A percentile compares a stretch with the other conserved stretches of the same genome.
Evolutionary conservation across 352 stramenopile species (phyloP).

Genomic region (Peronospora farinosa): DNA sequence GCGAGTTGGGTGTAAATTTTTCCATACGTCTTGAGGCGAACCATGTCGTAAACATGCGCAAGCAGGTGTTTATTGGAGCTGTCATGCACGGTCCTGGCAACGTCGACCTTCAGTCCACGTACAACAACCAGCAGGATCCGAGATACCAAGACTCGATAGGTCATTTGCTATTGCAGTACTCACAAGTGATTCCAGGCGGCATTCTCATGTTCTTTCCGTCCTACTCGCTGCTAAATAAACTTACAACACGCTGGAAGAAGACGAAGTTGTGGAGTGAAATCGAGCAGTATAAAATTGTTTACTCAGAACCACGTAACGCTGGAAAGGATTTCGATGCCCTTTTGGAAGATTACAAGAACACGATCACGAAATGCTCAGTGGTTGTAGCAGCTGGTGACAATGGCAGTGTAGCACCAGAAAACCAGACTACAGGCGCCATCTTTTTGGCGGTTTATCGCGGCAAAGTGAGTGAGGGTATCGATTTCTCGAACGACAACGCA

Average conservation of each 20-base stretch:
- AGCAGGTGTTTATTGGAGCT: constrained; percentile 72
- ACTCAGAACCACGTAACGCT: constrained; percentile 58
- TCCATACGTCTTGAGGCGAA: constrained; percentile 78
- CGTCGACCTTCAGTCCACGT: constrained; percentile 71
- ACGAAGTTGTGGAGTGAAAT: constrained; percentile 62
- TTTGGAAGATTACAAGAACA: constrained; percentile 65
- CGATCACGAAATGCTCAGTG: constrained; percentile 12
- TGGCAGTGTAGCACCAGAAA: neutral
- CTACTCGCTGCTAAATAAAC: constrained; percentile 73
- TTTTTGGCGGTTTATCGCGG: constrained; percentile 97
- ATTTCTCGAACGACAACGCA: constrained; percentile 97
- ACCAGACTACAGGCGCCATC: constrained; percentile 76
- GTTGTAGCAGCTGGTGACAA: neutral
- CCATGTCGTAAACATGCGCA: constrained; percentile 84
- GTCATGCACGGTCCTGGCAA: constrained; percentile 61
- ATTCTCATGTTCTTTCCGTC: constrained; percentile 86
- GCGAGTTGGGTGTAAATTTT: constrained; percentile 75
- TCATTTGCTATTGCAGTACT: constrained; percentile 64
- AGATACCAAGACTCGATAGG: constrained; percentile 80
- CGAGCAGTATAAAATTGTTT: constrained; percentile 55
- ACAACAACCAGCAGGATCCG: constrained; percentile 75
- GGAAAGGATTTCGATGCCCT: constrained; percentile 80
- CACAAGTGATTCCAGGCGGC: constrained; percentile 58
- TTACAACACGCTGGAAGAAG: constrained; percentile 56
- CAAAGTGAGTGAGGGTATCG: constrained; percentile 98